These are phyloP conservation scores for Daucus carota DNA, from an alignment of 129 eudicot genomes.

Conservation along the genomic window DH1_v3.0 NC_030381.2:7820501-7821000, in stretches of 20 bases:
- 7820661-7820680: background rate
- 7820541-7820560: no score
- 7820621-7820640: no score
- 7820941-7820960: conserved; percentile 2
- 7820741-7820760: background rate
- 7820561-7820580: no score
- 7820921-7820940: background rate
- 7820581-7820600: no score
- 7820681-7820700: no score
- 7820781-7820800: conserved; percentile 14
- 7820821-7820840: conserved; percentile 11
- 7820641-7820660: no score
- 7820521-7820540: background rate
- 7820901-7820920: background rate
- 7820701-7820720: background rate
- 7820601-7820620: no score
- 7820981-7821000: background rate
- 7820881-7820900: conserved; percentile 12
- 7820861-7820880: conserved; percentile 22
- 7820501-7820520: no score
- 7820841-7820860: conserved; percentile 14
- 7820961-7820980: background rate
- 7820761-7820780: conserved; percentile 23
- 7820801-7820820: conserved; percentile 16
- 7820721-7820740: background rate